Evolutionary conservation across 352 stramenopile genomes (phyloP).

Genomic region (Aphanomyces astaci): DNA sequence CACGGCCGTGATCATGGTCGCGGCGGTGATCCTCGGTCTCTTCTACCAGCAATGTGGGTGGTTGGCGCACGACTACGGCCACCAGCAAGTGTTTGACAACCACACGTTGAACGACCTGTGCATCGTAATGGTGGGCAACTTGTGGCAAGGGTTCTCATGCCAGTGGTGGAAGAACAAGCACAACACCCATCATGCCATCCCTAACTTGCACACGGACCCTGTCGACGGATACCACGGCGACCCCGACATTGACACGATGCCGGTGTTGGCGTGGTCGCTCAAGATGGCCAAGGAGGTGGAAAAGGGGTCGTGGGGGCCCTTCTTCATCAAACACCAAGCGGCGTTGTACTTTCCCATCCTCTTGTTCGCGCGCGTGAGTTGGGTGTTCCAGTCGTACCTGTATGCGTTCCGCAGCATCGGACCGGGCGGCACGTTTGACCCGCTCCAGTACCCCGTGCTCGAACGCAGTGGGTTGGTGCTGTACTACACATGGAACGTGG

Average conservation of each 20-base stretch:
- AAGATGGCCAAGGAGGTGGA: slow-evolving; percentile 88
- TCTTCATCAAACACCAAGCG: slow-evolving; percentile 90
- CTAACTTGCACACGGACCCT: slow-evolving; percentile 91
- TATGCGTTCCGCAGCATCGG: slow-evolving; percentile 88
- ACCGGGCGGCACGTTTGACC: slow-evolving; percentile 74
- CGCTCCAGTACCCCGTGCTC: slow-evolving; percentile 76
- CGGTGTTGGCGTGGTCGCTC: slow-evolving; percentile 94
- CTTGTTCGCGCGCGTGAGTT: slow-evolving; percentile 93
- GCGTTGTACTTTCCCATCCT: slow-evolving; percentile 97
- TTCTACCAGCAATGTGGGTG: slow-evolving; percentile 99
- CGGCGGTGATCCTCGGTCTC: slow-evolving; percentile 89
- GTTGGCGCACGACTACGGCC: slow-evolving; percentile 95
- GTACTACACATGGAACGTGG: slow-evolving; percentile 91
- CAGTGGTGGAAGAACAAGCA: slow-evolving; percentile 98
- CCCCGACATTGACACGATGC: slow-evolving; percentile 99
- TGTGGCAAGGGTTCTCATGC: slow-evolving; percentile 97
- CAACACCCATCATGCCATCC: slow-evolving; percentile 97
- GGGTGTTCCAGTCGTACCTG: slow-evolving; percentile 94
- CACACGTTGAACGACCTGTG: slow-evolving; percentile 89
- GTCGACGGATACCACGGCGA: slow-evolving; percentile 87
- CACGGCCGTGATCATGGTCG: slow-evolving; percentile 84
- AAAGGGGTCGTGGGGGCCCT: slow-evolving; percentile 74
- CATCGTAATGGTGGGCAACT: slow-evolving; percentile 91
- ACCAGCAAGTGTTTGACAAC: slow-evolving; percentile 97
- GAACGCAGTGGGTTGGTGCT: slow-evolving; percentile 67